These are phyloP conservation scores for Aspergillus bridgeri DNA, from an alignment of 495 filamentous ascomycete species.

Conservation along the genomic window DNA sequence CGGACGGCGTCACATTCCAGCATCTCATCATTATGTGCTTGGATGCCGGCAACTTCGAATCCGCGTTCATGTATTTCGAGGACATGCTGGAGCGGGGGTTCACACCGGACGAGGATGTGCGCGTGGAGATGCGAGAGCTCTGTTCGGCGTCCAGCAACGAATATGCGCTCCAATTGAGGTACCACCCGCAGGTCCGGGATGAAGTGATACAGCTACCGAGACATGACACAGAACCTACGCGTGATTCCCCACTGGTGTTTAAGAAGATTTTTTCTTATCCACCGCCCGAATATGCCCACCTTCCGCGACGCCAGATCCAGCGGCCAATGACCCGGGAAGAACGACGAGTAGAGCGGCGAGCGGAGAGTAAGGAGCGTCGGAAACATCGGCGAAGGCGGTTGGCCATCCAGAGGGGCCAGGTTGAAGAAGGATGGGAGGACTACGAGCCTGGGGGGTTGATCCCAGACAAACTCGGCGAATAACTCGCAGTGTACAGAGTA, in stretches of 20 bases:
- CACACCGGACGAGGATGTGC: constrained; percentile 19
- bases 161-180: constrained; percentile 29
- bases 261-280: constrained; percentile 4
- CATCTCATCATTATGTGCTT: constrained; percentile 64
- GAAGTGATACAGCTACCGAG: constrained; percentile 8
- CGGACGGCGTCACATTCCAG: constrained; percentile 63
- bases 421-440: constrained; percentile 25
- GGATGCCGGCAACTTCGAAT: constrained; percentile 36
- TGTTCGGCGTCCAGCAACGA: constrained; percentile 27
- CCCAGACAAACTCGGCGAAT: constrained; percentile 8
- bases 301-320: background rate
- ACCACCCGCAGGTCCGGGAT: constrained; percentile 26
- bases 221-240: constrained; percentile 6
- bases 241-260: background rate
- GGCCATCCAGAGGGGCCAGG: constrained; percentile 16
- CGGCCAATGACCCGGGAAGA: constrained; percentile 9
- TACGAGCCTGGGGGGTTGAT: constrained; percentile 19
- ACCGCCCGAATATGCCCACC: background rate
- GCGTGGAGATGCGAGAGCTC: constrained; percentile 27
- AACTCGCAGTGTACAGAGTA: background rate
- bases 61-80: constrained; percentile 39
- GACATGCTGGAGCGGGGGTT: constrained; percentile 33
- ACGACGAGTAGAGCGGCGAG: constrained; percentile 15
- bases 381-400: constrained; percentile 20
- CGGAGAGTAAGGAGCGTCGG: constrained; percentile 18